These are phyloP conservation scores for Aspergillus thermomutatus DNA, from an alignment of 2,329 filamentous ascomycete genomes.

Conservation along the genomic window DNA sequence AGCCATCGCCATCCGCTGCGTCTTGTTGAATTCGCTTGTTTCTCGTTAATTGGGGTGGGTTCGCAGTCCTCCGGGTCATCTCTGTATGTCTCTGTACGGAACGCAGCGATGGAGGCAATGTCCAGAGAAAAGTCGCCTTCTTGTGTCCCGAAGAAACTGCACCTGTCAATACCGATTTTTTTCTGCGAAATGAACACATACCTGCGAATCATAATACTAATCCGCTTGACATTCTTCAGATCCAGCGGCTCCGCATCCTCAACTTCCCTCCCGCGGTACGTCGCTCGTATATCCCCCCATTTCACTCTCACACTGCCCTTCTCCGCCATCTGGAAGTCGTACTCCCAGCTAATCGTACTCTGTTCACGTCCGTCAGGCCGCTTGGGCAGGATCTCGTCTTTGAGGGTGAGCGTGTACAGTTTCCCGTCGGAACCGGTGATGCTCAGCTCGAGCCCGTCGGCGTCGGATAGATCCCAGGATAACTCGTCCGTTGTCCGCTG, in stretches of 20 bases:
- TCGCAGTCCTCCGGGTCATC: background rate
- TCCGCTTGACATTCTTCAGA: constrained; percentile 57
- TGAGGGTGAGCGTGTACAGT: constrained; percentile 70
- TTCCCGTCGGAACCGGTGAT: constrained; percentile 57
- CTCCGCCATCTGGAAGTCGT: constrained; percentile 53
- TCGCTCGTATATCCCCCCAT: constrained; percentile 66
- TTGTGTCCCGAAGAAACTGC: constrained; percentile 72
- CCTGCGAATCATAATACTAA: constrained; percentile 82
- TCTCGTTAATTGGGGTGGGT: background rate
- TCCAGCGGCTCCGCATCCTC: constrained; percentile 60
- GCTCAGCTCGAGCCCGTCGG: constrained; percentile 59
- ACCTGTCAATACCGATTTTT: constrained; percentile 12
- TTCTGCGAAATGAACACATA: constrained; percentile 42
- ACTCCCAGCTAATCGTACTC: constrained; percentile 71
- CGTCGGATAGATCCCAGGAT: constrained; percentile 61
- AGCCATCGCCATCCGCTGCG: background rate
- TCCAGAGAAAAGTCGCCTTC: constrained; percentile 63
- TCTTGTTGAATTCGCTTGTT: background rate
- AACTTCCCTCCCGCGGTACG: constrained; percentile 67
- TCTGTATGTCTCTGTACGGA: constrained; percentile 14
- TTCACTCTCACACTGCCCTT: constrained; percentile 51
- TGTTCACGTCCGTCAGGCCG: constrained; percentile 64
- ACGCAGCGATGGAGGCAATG: constrained; percentile 54
- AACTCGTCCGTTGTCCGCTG: constrained; percentile 64
- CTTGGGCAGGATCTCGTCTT: constrained; percentile 61